A percentile compares a stretch with the other conserved stretches of the same genome.
Conservation (phyloP, 192 early-diverging fungal genomes). For the Thamnidium elegans region DNA sequence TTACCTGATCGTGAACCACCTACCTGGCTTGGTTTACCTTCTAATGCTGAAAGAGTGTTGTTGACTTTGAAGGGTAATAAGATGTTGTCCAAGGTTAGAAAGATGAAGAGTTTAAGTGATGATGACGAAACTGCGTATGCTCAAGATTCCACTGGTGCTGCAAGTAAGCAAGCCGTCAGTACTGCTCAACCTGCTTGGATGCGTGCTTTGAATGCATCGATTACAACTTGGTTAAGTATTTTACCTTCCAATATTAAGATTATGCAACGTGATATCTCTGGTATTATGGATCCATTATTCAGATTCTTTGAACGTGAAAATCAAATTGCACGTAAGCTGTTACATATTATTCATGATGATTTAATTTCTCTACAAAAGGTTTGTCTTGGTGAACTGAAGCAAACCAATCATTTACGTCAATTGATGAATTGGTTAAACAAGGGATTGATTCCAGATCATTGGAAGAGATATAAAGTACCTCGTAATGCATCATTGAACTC, state of each 20-base stretch:
- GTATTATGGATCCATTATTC: conserved; percentile 66
- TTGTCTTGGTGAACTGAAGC: conserved; percentile 76
- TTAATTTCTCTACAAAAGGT: conserved; percentile 59
- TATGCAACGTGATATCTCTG: conserved; percentile 28
- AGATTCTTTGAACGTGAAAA: conserved; percentile 85
- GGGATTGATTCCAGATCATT: conserved; percentile 68
- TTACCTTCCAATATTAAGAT: conserved; percentile 43
- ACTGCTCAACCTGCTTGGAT: conserved; percentile 71
- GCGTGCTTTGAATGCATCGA: conserved; percentile 54
- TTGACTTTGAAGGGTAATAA: conserved; percentile 78
- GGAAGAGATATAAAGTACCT: conserved; percentile 68
- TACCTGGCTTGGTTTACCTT: conserved; percentile 93
- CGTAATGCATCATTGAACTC: conserved; percentile 52
- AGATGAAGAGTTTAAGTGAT: conserved; percentile 74
- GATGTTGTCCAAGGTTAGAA: conserved; percentile 82
- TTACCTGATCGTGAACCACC: conserved; percentile 93
- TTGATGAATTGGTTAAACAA: conserved; percentile 68
- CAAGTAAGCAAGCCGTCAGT: conserved; percentile 8
- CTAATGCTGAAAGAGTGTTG: conserved; percentile 89
- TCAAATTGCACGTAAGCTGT: conserved; percentile 54
- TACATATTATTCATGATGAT: conserved; percentile 64
- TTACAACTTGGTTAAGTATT: conserved; percentile 54
- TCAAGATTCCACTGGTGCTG: conserved; percentile 14
- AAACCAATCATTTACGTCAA: conserved; percentile 81
- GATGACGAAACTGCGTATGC: conserved; percentile 73